Evolutionary conservation across 2,329 filamentous ascomycete genomes (phyloP).

Genomic region (Fusarium torreyae): DNA sequence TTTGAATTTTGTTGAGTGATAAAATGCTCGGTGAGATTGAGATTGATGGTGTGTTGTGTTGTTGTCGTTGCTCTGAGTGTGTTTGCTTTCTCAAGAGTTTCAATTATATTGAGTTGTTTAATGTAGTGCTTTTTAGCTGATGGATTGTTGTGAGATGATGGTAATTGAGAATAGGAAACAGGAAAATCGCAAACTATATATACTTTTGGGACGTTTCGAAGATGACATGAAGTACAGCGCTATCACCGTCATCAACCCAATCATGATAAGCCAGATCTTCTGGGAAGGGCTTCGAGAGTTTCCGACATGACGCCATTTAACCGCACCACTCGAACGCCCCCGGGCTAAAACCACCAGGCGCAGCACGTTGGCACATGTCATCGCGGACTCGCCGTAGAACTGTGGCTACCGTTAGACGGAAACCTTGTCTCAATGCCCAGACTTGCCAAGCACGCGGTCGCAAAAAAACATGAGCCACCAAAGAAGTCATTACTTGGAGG

Average conservation of each 20-base stretch:
- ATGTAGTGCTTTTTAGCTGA: background rate
- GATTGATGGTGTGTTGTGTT: background rate
- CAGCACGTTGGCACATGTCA: slow-evolving; percentile 31
- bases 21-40: too few species aligned
- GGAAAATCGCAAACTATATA: slow-evolving; percentile 2
- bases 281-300: slow-evolving; percentile 5
- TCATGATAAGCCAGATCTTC: background rate
- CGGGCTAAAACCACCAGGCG: background rate
- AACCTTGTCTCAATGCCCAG: slow-evolving; percentile 24
- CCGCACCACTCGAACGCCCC: background rate
- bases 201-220: background rate
- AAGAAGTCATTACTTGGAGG: too few species aligned
- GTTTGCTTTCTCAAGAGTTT: background rate
- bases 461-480: too few species aligned
- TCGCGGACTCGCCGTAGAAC: background rate
- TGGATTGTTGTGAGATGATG: background rate
- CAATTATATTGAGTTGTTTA: background rate
- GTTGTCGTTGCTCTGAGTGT: background rate
- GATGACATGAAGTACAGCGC: background rate
- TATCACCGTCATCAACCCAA: background rate
- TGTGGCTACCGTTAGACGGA: slow-evolving; percentile 15
- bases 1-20: background rate
- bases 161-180: background rate
- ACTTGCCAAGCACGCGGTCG: slow-evolving; percentile 12
- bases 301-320: slow-evolving; percentile 23